Conservation (phyloP, 2,329 filamentous ascomycete species). For the Venturia nashicola region DNA sequence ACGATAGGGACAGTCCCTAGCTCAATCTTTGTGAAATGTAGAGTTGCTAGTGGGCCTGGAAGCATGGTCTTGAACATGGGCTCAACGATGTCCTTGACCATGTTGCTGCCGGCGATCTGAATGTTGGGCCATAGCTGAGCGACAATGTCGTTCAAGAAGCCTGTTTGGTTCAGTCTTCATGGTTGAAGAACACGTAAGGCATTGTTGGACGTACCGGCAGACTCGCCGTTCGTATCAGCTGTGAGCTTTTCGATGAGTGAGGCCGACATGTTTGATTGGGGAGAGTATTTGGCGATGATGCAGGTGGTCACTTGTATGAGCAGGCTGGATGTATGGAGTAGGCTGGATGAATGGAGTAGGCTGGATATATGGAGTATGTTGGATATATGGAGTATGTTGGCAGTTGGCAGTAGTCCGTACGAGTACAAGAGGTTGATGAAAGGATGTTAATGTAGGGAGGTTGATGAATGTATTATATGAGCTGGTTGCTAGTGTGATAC, state of each 20-base stretch:
- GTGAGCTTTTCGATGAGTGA: constrained; percentile 28
- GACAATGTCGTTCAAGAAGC: constrained; percentile 38
- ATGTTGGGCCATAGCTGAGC: constrained; percentile 39
- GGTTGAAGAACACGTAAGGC: not conserved
- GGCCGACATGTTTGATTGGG: constrained; percentile 16
- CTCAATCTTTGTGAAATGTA: constrained; percentile 35
- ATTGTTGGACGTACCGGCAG: constrained; percentile 19
- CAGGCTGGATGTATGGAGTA: no score
- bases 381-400: no score
- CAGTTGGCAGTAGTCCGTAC: no score
- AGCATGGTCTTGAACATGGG: constrained; percentile 36
- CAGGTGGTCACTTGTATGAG: not conserved
- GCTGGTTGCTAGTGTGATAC: no score
- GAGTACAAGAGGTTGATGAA: no score
- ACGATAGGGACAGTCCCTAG: constrained; percentile 30
- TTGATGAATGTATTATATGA: no score
- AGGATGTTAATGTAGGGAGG: no score
- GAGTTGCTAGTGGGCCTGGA: constrained; percentile 30
- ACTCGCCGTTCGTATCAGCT: constrained; percentile 29
- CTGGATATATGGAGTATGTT: no score
- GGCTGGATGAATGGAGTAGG: no score
- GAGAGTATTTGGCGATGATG: not conserved
- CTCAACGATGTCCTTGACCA: constrained; percentile 36
- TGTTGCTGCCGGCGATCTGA: constrained; percentile 29
- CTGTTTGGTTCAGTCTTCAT: constrained; percentile 13